Base-by-base conservation (phyloP, 768 basidiomycete genomes). In the Leccinum incarnatum region DNA sequence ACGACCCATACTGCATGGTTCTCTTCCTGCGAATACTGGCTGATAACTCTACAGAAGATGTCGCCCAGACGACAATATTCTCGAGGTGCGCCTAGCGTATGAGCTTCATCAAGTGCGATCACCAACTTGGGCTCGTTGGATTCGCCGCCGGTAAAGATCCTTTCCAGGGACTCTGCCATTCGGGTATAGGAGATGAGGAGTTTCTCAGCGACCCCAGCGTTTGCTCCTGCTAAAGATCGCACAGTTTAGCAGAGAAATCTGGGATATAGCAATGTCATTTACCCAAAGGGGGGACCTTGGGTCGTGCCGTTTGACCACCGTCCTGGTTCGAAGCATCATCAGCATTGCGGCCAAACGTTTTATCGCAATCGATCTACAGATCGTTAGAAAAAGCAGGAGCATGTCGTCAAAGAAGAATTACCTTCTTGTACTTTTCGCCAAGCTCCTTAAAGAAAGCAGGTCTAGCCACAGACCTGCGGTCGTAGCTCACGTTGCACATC, bases 101-200 rank as follows among this genome's bases (percentile, higher is more conserved):
- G 58, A 12, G 62, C 62, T 2, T 64, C 58, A 19, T 66, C 64
- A 5, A 66, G 2, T 1, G 65, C 65, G 19, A 67, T 67, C 15
- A 67, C 45, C 46, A 67, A 17, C 36, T 52, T 59, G 1, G 58
- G 56, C 2, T 0, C 3, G 10, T 45, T 5, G 1, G 37, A 40
- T 40, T 40, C 10, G 5, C 30, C 1, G 3, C 37, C 27, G 1
- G 42, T 0, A 3, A 61, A 54, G 10, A 52, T 15, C 37, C 8
- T n/a, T 17, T 40, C 37, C 17, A 40, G 17, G 3, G 37, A 40
- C 37, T n/a, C 37, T 40, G 17, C 37, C 37, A 40, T 40, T n/a
- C 37, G 37, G 8, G 37, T 40, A 4, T 40, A 40, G 37, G 37
- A 40, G 37, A n/a, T 10, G 3, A 40, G 17, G 37, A 40, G 17